Base-by-base conservation (phyloP, 2,329 filamentous ascomycete genomes). In the Penicillium sp. region DNA sequence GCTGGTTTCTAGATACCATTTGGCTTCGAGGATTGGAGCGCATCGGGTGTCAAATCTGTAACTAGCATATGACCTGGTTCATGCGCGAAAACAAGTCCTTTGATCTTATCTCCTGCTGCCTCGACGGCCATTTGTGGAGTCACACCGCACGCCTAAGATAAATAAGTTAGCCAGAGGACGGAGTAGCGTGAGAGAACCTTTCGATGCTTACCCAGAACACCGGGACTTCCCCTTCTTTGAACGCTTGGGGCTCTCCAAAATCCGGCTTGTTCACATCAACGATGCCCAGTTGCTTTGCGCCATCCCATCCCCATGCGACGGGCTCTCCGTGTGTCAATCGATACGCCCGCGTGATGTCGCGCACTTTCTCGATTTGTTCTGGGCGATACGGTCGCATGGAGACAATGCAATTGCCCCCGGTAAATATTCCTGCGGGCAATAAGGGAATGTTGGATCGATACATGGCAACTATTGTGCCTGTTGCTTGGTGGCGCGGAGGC, bases 81-180 rank as follows among this genome's bases (percentile, higher is more conserved):
- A 72, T 88, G 86, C 1, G 79, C 81, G 75, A 89, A 84, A 1
- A 87, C 76, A 1, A 76, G 74, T 0, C 86, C 86, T 44, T 81
- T 63, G 43, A 86, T 63, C 7, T 67, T 71, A 7, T 61, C 47
- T 13, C 64, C 58, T 5, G 83, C 82, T 53, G 74, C 76, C 77
- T 86, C 81, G 1, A 88, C 82, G 13, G 84, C 85, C 64, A 86
- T 81, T 64, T 88, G 85, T 1, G 86, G 85, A 36, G 86, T 88
- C 10, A 88, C 85, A 32, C 85, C 85, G 64, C 85, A 88, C 0
- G 83, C 86, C 84, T 85, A 83, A 59, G 85, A 85, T 4, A 85
- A 5, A 4, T 10, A 79, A 0, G 82, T 83, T 29, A 86, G 74
- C 24, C 79, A 79, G 3, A n/a, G n/a, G 13, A 74, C 24, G 24